Evolutionary conservation across 331 rosid genomes (phyloP).

Genomic region (Cydonia oblonga): DNA sequence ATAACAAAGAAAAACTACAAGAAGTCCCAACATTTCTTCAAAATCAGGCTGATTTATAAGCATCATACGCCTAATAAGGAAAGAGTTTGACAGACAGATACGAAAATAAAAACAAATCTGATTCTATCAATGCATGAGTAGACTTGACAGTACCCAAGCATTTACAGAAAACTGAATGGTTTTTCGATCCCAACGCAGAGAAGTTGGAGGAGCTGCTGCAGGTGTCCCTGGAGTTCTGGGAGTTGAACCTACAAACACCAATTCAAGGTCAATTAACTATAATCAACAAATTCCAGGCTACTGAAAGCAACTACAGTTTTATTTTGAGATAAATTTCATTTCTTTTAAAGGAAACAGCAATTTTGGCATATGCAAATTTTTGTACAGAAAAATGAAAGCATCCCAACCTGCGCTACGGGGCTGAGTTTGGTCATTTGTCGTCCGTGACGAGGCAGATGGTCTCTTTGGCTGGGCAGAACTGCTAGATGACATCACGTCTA

Average conservation of each 20-base stretch:
- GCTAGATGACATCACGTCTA: slow-evolving; percentile 54
- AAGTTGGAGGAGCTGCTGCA: slow-evolving; percentile 43
- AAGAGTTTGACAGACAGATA: not conserved
- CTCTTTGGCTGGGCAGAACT: slow-evolving; percentile 59
- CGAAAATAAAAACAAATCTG: not conserved
- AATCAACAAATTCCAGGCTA: slow-evolving; percentile 1
- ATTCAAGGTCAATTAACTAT: slow-evolving; percentile 10
- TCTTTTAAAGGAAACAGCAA: not conserved
- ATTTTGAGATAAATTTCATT: not conserved
- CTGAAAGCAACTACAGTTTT: not conserved
- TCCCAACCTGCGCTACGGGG: slow-evolving; percentile 44
- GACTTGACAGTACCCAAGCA: slow-evolving; percentile 70
- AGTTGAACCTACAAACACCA: slow-evolving; percentile 43
- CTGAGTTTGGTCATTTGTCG: slow-evolving; percentile 44
- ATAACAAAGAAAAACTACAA: not conserved
- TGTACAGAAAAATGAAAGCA: not conserved
- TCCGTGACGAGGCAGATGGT: slow-evolving; percentile 35
- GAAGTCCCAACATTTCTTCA: not conserved
- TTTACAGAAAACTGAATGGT: slow-evolving; percentile 80
- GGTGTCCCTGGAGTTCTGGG: slow-evolving; percentile 55
- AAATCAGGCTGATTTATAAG: not conserved
- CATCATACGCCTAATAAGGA: not conserved
- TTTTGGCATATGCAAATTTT: not conserved
- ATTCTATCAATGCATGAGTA: not conserved
- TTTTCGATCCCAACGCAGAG: slow-evolving; percentile 78